A percentile compares a stretch with the other conserved stretches of the same genome.
phyloP scores from a whole-genome alignment of 139 green algal species.

The Haematococcus sp. region DNA sequence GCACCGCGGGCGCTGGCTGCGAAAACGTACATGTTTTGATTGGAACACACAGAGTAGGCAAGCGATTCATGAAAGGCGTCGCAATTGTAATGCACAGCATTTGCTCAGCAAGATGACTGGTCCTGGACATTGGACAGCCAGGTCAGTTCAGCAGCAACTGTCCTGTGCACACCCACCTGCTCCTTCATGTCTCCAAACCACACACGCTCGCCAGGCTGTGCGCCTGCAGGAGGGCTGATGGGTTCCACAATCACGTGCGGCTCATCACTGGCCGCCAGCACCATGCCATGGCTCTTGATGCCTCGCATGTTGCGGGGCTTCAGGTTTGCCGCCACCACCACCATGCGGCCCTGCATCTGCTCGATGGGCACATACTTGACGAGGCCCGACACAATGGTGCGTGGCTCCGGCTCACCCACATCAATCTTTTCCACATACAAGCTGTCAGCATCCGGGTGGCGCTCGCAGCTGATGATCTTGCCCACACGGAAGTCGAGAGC shows the following conservation, averaged over 20 bases:
- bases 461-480: conserved; percentile 58
- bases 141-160: no score
- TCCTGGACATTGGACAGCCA: no score
- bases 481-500: conserved; percentile 65
- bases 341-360: conserved; percentile 70
- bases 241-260: conserved; percentile 77
- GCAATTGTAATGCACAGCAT: no score
- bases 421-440: conserved; percentile 88
- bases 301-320: conserved; percentile 77
- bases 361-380: conserved; percentile 77
- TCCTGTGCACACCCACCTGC: conserved; percentile 22
- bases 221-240: conserved; percentile 59
- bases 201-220: conserved; percentile 70
- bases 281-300: conserved; percentile 77
- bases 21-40: no score
- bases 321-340: conserved; percentile 86
- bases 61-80: no score
- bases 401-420: conserved; percentile 72
- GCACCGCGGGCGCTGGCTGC: conserved; percentile 44
- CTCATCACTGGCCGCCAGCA: conserved; percentile 75
- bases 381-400: conserved; percentile 83
- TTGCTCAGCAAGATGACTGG: no score
- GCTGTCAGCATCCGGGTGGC: conserved; percentile 71
- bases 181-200: conserved; percentile 57
- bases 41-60: no score